Evolutionary conservation across 495 filamentous ascomycete species (phyloP).

Genomic region (Aspergillus carlsbadensis): DNA sequence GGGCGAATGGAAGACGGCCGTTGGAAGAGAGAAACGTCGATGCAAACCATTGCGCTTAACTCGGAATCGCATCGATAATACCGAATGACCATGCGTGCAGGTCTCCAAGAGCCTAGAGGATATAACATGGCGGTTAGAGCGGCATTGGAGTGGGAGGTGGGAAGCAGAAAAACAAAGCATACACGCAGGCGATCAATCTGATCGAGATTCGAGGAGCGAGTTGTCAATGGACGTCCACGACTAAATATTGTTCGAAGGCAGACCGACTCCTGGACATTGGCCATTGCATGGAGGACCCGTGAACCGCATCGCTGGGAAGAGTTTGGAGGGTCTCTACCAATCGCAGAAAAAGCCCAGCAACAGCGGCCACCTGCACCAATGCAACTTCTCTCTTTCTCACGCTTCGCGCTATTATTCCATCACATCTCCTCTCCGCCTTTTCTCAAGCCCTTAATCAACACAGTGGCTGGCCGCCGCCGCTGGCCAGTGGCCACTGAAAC

Average conservation of each 20-base stretch:
- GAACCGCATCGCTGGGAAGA: constrained; percentile 6
- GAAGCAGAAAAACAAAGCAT: constrained; percentile 2
- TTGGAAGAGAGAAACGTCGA: too few species aligned
- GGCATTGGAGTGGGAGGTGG: constrained; percentile 5
- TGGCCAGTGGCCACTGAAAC: not conserved
- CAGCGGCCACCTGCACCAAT: not conserved
- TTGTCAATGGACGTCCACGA: not conserved
- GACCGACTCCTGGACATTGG: not conserved
- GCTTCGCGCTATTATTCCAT: not conserved
- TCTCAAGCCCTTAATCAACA: not conserved
- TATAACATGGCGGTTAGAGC: constrained; percentile 14
- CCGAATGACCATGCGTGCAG: not conserved
- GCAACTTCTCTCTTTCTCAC: not conserved
- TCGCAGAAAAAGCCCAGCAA: constrained; percentile 1
- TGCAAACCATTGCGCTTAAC: constrained; percentile 2
- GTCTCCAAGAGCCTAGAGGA: not conserved
- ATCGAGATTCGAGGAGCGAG: constrained; percentile 2
- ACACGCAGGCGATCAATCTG: constrained; percentile 8
- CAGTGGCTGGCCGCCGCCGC: not conserved
- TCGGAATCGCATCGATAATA: not conserved
- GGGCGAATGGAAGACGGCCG: too few species aligned
- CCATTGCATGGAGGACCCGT: constrained; percentile 4
- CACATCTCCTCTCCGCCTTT: not conserved
- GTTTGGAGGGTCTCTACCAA: not conserved
- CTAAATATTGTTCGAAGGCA: not conserved